Percentiles rank a stretch among this genome's conserved stretches.
phyloP scores from a whole-genome alignment of 2,329 filamentous ascomycete genomes.

The Alternaria brassicae region DNA sequence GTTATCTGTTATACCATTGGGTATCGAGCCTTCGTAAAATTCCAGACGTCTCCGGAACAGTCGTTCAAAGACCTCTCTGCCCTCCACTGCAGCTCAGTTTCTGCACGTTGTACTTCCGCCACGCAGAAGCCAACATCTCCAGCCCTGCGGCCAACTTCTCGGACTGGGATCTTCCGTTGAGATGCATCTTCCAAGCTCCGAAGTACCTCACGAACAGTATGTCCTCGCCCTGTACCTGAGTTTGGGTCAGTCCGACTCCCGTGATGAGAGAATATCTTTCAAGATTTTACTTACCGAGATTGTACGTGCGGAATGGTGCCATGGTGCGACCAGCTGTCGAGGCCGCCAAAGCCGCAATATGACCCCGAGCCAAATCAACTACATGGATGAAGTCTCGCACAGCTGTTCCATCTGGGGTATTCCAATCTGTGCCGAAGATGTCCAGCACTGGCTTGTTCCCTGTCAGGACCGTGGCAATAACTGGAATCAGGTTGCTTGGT shows the following conservation, averaged over 20 bases:
- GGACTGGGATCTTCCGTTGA: conserved; percentile 44
- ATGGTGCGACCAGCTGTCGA: conserved; percentile 42
- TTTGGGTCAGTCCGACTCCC: conserved; percentile 28
- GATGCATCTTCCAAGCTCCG: conserved; percentile 49
- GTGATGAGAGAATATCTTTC: too few species aligned
- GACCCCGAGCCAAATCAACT: conserved; percentile 68
- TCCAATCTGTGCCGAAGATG: conserved; percentile 70
- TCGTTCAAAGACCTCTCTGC: conserved; percentile 48
- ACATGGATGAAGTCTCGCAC: conserved; percentile 74
- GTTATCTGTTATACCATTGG: background rate
- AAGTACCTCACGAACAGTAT: conserved; percentile 54
- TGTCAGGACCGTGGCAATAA: conserved; percentile 67
- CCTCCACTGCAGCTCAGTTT: conserved; percentile 50
- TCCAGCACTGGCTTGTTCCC: conserved; percentile 62
- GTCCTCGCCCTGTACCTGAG: conserved; percentile 51
- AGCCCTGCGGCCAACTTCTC: conserved; percentile 48
- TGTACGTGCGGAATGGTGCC: conserved; percentile 50
- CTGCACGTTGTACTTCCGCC: conserved; percentile 49
- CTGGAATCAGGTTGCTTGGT: conserved; percentile 70
- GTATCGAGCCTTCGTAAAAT: conserved; percentile 45
- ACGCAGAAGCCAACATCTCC: conserved; percentile 55
- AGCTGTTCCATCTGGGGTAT: conserved; percentile 70
- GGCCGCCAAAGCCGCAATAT: conserved; percentile 65
- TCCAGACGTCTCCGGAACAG: conserved; percentile 51
- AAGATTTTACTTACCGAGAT: conserved; percentile 41